Conservation (phyloP, 345 rosid genomes). For the Populus euphratica region DNA sequence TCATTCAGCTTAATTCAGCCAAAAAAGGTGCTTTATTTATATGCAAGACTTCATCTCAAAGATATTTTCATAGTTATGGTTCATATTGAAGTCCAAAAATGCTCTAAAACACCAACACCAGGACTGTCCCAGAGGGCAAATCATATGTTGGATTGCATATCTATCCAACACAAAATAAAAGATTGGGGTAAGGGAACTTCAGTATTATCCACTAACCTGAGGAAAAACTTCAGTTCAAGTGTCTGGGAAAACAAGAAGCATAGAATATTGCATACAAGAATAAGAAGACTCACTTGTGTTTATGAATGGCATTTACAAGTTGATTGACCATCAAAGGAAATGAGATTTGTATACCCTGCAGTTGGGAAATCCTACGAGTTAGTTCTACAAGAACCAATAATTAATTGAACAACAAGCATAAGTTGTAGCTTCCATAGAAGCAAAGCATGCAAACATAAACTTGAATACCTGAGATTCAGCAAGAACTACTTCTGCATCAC, state of each 20-base stretch:
- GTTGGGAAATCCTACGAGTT: conserved; percentile 6
- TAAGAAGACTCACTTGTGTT: conserved; percentile 47
- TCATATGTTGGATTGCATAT: no score
- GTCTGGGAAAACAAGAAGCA: not conserved
- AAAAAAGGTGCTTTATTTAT: not conserved
- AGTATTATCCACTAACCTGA: not conserved
- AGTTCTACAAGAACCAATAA: not conserved
- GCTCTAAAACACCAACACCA: not conserved
- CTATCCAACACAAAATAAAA: no score
- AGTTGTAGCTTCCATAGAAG: not conserved
- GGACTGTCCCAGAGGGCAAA: no score
- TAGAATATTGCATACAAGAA: not conserved
- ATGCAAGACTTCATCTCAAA: not conserved
- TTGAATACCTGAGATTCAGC: conserved; percentile 43
- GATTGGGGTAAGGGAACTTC: no score
- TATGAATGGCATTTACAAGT: conserved; percentile 37
- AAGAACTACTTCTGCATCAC: conserved; percentile 56
- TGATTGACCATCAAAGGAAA: conserved; percentile 41
- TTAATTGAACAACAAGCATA: not conserved
- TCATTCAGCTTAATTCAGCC: not conserved
- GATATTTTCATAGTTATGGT: not conserved
- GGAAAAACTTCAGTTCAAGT: not conserved
- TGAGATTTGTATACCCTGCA: conserved; percentile 41
- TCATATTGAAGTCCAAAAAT: not conserved
- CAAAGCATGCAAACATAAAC: not conserved